Conservation (phyloP, 345 rosid genomes). For the Triadica sebifera region DNA sequence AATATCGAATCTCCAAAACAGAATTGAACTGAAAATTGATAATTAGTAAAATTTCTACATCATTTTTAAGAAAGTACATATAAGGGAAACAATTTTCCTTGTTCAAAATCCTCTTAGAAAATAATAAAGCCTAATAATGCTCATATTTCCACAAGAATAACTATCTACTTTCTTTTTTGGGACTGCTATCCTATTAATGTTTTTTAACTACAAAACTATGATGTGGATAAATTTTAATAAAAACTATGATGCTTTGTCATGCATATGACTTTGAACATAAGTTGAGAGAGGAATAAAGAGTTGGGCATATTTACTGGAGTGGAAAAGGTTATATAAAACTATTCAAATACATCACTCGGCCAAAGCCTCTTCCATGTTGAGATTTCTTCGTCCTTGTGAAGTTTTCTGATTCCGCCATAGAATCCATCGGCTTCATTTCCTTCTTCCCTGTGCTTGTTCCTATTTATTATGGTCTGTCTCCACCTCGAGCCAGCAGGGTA, state of each 20-base stretch:
- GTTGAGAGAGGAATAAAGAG: not conserved
- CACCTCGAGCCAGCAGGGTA: constrained; percentile 71
- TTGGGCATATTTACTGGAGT: constrained; percentile 1
- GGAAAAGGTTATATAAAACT: constrained; percentile 6
- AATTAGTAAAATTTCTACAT: too few relatives aligned
- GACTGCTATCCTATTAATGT: not conserved
- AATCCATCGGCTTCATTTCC: constrained; percentile 86
- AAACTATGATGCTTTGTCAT: not conserved
- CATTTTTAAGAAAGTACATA: too few relatives aligned
- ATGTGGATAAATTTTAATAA: not conserved
- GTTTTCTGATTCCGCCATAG: constrained; percentile 83
- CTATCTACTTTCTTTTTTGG: not conserved
- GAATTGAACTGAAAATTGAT: too few relatives aligned
- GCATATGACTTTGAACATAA: not conserved
- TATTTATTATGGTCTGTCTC: constrained; percentile 52
- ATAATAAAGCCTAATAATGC: not conserved
- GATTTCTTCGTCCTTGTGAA: constrained; percentile 54
- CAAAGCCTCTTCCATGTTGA: constrained; percentile 65
- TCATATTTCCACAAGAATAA: too few relatives aligned
- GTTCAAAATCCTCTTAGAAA: not conserved
- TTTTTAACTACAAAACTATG: not conserved
- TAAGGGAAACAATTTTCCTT: too few relatives aligned
- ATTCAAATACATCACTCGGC: constrained; percentile 63
- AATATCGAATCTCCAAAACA: too few relatives aligned
- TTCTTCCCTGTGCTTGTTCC: constrained; percentile 72